Evolutionary conservation across 169 alveolate genomes (phyloP).

Genomic region (Theileria annulata): DNA sequence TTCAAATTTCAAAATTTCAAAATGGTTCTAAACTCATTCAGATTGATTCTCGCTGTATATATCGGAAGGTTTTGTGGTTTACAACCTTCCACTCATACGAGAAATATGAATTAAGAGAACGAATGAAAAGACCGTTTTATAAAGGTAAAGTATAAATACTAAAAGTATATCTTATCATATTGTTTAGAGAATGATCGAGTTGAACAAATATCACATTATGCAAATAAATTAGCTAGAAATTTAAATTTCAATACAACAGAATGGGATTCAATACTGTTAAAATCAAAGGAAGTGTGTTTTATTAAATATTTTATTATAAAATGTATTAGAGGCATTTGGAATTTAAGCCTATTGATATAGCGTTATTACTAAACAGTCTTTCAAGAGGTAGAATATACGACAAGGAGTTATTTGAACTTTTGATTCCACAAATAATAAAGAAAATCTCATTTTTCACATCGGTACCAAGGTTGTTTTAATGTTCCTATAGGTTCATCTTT

Average conservation of each 20-base stretch:
- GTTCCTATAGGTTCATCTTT: slow-evolving; percentile 27
- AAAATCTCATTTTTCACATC: slow-evolving; percentile 32
- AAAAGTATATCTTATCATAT: not conserved
- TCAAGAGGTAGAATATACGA: slow-evolving; percentile 43
- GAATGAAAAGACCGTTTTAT: slow-evolving; percentile 1
- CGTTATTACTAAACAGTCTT: slow-evolving; percentile 56
- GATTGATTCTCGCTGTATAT: not conserved
- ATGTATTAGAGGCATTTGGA: slow-evolving; percentile 14
- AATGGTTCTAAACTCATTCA: not conserved
- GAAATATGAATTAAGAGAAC: not conserved
- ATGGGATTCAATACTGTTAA: slow-evolving; percentile 18
- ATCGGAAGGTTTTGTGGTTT: not conserved
- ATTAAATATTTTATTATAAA: not conserved
- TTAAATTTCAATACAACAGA: not conserved
- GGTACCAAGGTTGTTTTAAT: slow-evolving; percentile 13
- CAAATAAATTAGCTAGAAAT: slow-evolving; percentile 38
- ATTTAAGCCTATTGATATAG: slow-evolving; percentile 58
- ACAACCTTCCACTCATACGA: slow-evolving; percentile 13
- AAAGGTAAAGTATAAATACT: not conserved
- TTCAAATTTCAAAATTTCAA: not conserved
- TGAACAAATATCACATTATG: slow-evolving; percentile 6
- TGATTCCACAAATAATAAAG: slow-evolving; percentile 20
- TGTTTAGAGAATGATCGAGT: not conserved
- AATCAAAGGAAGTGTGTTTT: slow-evolving; percentile 10
- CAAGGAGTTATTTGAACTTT: slow-evolving; percentile 24